Base-by-base conservation (phyloP, 1,284 basidiomycete genomes). In the Apiotrichum laibachii region DNA sequence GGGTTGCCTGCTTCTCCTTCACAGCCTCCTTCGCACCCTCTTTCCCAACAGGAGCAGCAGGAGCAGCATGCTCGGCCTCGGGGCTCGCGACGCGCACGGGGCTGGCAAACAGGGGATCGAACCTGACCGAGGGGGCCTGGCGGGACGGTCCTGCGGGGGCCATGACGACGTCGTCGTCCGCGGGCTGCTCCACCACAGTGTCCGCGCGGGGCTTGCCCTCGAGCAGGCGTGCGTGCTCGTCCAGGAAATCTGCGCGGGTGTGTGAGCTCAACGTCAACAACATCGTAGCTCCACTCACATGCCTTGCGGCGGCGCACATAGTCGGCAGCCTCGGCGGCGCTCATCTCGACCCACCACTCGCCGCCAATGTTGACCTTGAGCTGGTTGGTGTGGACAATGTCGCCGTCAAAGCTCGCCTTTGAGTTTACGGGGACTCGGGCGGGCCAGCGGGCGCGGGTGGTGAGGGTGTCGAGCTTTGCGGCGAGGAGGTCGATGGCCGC, bases 321-420 rank as follows among this genome's bases (percentile, higher is more conserved):
- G 8, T 50, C 67, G 0, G 56, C 66, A 18, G 72, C 75, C 57
- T 77, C 73, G 9, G 56, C 35, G 5, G 70, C 66, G 3, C 62
- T 72, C 73, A 77, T 74, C 50, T 73, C 73, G 10, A 72, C 66
- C 70, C 70, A 77, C 65, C 64, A 69, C 13, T 60, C 63, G 2
- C 50, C 48, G 5, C 71, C 72, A 2, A 75, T 35, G 34, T 72
- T 52, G 15, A 76, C 70, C 56, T 70, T 70, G 40, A 75, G 53
- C 31, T 69, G 63, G 53, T 71, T 67, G 12, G 73, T 72, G 56
- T 72, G 62, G 11, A 69, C 56, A 11, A 75, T 55, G 16, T 67
- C 56, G 33, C 70, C 76, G n/a, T 45, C 46, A 33, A 73, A 63
- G 44, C 63, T 63, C 12, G 75, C 73, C 60, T 72, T 72, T 37